Base-by-base conservation (phyloP, 345 rosid species). In the Hibiscus trionum region DNA sequence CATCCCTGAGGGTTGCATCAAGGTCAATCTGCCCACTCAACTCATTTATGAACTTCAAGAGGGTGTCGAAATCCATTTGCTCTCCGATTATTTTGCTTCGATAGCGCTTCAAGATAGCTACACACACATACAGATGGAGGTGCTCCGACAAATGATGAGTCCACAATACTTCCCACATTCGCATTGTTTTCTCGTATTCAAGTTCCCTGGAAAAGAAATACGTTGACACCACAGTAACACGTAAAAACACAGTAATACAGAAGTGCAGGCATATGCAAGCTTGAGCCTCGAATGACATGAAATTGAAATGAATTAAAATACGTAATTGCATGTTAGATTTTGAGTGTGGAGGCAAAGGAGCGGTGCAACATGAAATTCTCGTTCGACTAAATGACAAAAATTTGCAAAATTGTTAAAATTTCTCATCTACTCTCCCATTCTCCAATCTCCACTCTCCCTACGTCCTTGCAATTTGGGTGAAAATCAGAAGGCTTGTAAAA, bases 161-260 rank as follows among this genome's bases (percentile, higher is more conserved):
- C 99, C 99, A 95, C 55, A 95, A 74, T 58, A 95, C 97, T 82
- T 95, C 99, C 97, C 97, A 95, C 52, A 95, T 73, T 16, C 83
- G 83, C 97, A 92, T 89, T 69, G 91, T 87, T 75, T 84, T 80
- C 78, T 84, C 87, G 19, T 87, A 95, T 69, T 88, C 93, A 64
- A 95, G 89, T 80, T 95, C 99, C 86, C 97, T 95, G 86, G 67
- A 39, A 72, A 33, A 58, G 5, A 24, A 39, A 24, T 14, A 55
- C 27, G 75, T 37, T 52, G 16, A 53, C 56, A 63, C 1, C 63
- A 8, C 19, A 62, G 9, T 19, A 58, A 71, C 56, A 57, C 5
- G 11, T 21, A 46, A 46, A 16, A 66, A 16, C 55, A 19, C 27
- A 9, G 26, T 27, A 49, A 50, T 4, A 47, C 26, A 50, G 0